Evolutionary conservation across 371 early-diverging fungal genomes (phyloP), one percentile per base, ranked within the genome.

Genomic region (Umbelopsis sp.): DNA sequence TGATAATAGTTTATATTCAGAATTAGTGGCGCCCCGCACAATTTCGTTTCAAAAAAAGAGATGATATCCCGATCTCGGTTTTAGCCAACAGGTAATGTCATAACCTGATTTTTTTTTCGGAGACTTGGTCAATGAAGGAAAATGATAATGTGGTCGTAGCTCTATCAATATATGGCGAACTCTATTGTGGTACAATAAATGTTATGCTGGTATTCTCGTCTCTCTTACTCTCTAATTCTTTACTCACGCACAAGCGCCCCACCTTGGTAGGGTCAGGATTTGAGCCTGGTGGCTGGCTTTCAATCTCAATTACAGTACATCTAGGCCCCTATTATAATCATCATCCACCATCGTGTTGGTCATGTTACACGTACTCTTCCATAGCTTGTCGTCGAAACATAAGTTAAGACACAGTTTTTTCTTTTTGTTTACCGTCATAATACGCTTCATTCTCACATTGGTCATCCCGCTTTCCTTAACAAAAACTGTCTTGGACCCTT

Each of bases 1-100:
- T 29, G 57, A 57, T 57, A 35, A 57, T 57, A 57, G 35, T 57
- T 57, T 57, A 57, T 57, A 57, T 57, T 29, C 57, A 57, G 29
- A 57, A 57, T 35, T 57, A 35, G 57, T 57, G 57, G 57, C 57
- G 57, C 57, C 57, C 22, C 29, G 16, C 29, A 35, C 35, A 57
- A 38, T 25, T 35, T 48, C 48, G 48, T 29, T 57, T 57, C 57
- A 57, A 7, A 41, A 57, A 57, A 57, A 14, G 35, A 57, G 57
- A 57, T 57, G 57, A 35, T 57, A 29, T 57, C 35, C 57, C 57
- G 57, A 57, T 57, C 57, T 57, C 57, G 18, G 16, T 11, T 57
- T 57, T 57, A 35, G 29, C 18, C 16, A 48, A 20, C 16, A n/a
- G 3, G 48, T 20, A 16, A 16, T 48, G 48, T 12, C 48, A 48